Evolutionary conservation across 2,329 filamentous ascomycete genomes (phyloP).

Genomic region (Monilinia laxa): DNA sequence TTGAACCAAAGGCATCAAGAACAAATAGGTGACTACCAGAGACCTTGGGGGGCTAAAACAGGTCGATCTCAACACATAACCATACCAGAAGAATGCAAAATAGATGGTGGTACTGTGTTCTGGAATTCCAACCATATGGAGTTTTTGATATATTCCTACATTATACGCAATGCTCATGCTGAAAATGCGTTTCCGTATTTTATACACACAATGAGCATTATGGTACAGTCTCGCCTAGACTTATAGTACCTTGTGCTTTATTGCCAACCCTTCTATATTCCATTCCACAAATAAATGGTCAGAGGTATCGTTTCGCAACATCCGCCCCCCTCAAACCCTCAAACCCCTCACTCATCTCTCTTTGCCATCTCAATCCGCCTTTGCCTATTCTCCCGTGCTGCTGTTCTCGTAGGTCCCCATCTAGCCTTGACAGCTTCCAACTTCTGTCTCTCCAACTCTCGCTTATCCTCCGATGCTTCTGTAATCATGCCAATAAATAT

Average conservation of each 20-base stretch:
- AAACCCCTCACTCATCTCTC: constrained; percentile 32
- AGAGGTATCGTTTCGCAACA: neutral
- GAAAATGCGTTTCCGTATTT: constrained; percentile 12
- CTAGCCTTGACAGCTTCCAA: constrained; percentile 51
- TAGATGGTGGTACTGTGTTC: neutral
- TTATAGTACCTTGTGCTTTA: neutral
- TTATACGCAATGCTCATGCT: constrained; percentile 4
- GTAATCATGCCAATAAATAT: constrained; percentile 60
- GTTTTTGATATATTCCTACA: constrained; percentile 11
- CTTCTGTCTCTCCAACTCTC: constrained; percentile 46
- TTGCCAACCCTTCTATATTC: constrained; percentile 1
- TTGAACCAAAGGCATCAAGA: constrained; percentile 1
- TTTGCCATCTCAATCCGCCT: constrained; percentile 47
- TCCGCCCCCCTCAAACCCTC: neutral
- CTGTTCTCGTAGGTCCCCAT: constrained; percentile 57
- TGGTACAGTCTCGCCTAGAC: constrained; percentile 1
- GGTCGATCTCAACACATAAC: neutral
- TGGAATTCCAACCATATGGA: neutral
- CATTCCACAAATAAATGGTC: neutral
- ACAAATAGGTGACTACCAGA: neutral
- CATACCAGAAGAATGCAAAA: neutral
- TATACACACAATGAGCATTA: constrained; percentile 14
- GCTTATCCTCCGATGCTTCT: constrained; percentile 49
- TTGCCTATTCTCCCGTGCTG: constrained; percentile 55
- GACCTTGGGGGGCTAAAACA: neutral